These are phyloP conservation scores for Mycena kentingensis DNA, from an alignment of 768 basidiomycete genomes.

Conservation along the genomic window DNA sequence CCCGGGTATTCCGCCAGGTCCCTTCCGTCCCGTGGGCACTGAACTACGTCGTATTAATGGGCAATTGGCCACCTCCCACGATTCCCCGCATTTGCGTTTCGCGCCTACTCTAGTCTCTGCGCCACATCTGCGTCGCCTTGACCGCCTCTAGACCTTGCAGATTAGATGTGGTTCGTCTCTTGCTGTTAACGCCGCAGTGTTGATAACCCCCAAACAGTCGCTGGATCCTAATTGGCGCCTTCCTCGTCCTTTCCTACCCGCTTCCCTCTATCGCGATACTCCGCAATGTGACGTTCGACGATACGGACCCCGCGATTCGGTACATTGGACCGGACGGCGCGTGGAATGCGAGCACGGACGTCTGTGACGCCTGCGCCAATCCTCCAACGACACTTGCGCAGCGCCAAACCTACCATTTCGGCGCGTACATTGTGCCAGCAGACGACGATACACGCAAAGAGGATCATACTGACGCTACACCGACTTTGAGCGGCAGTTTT, in stretches of 20 bases:
- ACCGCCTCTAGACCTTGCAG: too few relatives aligned
- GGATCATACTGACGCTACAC: slow-evolving; percentile 20
- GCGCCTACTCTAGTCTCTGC: too few relatives aligned
- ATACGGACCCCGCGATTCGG: slow-evolving; percentile 39
- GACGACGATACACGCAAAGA: slow-evolving; percentile 5
- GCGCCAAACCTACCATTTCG: slow-evolving; percentile 40
- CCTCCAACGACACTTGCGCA: slow-evolving; percentile 26
- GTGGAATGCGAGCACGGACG: slow-evolving; percentile 37
- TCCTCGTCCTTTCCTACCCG: slow-evolving; percentile 14
- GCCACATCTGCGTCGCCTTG: too few relatives aligned
- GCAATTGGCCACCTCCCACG: too few relatives aligned
- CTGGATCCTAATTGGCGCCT: too few relatives aligned
- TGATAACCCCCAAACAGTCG: too few relatives aligned
- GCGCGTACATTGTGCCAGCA: slow-evolving; percentile 26
- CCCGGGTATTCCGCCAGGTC: too few relatives aligned
- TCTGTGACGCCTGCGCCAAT: slow-evolving; percentile 35
- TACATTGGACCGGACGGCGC: slow-evolving; percentile 35
- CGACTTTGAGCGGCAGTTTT: neutral
- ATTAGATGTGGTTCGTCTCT: too few relatives aligned
- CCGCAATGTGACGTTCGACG: slow-evolving; percentile 41
- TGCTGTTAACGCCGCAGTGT: too few relatives aligned
- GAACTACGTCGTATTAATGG: too few relatives aligned
- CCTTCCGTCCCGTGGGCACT: too few relatives aligned
- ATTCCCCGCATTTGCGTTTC: too few relatives aligned
- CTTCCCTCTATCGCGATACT: slow-evolving; percentile 23